Evolutionary conservation across 1,284 basidiomycete species (phyloP).

Genomic region (Malassezia nana): DNA sequence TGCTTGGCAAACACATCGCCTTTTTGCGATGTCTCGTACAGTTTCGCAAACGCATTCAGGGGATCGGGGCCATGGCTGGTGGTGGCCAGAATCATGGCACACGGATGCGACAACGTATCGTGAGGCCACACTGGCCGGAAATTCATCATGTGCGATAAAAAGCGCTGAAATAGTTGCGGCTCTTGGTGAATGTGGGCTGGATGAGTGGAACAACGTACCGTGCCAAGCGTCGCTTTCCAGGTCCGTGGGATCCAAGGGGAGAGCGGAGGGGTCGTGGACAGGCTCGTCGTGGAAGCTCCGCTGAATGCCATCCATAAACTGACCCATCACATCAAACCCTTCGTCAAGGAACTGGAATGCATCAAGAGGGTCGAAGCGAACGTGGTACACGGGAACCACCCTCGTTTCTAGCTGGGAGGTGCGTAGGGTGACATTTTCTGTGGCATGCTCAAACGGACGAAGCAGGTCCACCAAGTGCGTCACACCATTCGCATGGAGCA

Average conservation of each 20-base stretch:
- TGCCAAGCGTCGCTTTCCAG: background rate
- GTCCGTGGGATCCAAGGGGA: conserved; percentile 14
- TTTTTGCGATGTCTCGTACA: conserved; percentile 28
- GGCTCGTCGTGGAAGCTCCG: conserved; percentile 2
- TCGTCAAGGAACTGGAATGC: conserved; percentile 17
- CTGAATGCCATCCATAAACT: conserved; percentile 9
- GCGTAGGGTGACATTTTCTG: conserved; percentile 24
- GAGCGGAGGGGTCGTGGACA: conserved; percentile 18
- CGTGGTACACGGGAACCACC: conserved; percentile 28
- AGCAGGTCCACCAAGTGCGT: conserved; percentile 30
- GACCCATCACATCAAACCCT: background rate
- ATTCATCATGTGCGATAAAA: conserved; percentile 14
- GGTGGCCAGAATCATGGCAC: conserved; percentile 28
- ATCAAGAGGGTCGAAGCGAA: conserved; percentile 34
- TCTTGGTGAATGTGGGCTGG: background rate
- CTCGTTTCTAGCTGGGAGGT: conserved; percentile 40
- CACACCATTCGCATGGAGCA: conserved; percentile 25
- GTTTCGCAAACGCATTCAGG: conserved; percentile 41
- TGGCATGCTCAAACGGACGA: conserved; percentile 34
- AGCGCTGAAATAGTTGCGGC: conserved; percentile 20
- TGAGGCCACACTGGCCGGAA: conserved; percentile 8
- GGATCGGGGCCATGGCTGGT: conserved; percentile 36
- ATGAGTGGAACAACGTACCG: background rate
- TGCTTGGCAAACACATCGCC: conserved; percentile 23
- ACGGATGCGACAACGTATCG: conserved; percentile 8